Evolutionary conservation across 148 eudicot genomes (phyloP), one percentile per base, ranked within the genome.

Genomic region (Amaranthus hypochondriacus): DNA sequence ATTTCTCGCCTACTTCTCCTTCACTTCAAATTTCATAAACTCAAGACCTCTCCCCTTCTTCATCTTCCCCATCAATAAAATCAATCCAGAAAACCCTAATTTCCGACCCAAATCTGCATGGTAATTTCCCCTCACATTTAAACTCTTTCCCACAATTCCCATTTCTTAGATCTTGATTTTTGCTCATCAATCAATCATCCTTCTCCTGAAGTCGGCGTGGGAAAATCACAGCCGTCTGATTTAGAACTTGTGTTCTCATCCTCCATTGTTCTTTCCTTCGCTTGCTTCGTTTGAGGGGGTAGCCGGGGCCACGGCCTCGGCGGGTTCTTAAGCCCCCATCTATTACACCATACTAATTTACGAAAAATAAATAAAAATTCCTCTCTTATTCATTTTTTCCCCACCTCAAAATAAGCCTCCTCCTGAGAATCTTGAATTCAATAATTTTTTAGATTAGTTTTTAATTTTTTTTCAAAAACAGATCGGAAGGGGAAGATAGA

Each of bases 271-370:
- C 64, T 21, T 10, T 5, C 52, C 77, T 9, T 72, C 87, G 50
- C 84, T 79, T 91, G 97, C 87, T 87, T 82, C 93, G 75, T 87
- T 90, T 91, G 97, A 83, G 97, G 98, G 98, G 98, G 93, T 88
- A 92, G 60, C 98, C 93, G 93, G 90, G 98, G 93, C 90, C 73
- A 51, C 81, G 87, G 98, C 97, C 96, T 89, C 98, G 98, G 98
- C 98, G 98, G 98, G 91, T 94, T 83, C 64, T 88, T 87, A 86
- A 88, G 84, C 96, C 98, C 97, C 98, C 89, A 82, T 48, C 49
- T 61, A n/a, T 67, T 73, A 9, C 28, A 7, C 28, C 18, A 12
- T 11, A 56, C 47, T 65, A 51, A 56, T 77, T 10, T 21, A 54
- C 11, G 48, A 49, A 68, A 66, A 62, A 48, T 9, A 28, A 48